Percentiles rank a stretch among this genome's conserved stretches.
Conservation (phyloP, 768 basidiomycete species). For the Pseudohyphozyma bogoriensis region DNA sequence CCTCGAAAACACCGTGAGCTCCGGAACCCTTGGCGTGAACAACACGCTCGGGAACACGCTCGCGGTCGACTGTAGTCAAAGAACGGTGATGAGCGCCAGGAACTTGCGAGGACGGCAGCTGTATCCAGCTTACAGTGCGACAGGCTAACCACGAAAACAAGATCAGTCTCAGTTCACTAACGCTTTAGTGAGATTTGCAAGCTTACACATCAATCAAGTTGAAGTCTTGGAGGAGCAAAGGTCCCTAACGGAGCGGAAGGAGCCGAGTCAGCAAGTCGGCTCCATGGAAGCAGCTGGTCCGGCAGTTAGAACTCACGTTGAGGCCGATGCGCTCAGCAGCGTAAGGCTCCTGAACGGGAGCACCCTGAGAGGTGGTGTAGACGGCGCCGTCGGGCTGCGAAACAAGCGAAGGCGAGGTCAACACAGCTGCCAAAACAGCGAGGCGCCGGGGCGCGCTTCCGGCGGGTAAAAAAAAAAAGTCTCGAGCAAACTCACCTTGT, state of each 20-base stretch:
- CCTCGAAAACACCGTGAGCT: slow-evolving; percentile 41
- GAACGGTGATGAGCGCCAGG: not conserved
- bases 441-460: no score
- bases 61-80: no score
- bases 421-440: no score
- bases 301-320: no score
- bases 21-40: slow-evolving; percentile 80
- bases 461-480: no score
- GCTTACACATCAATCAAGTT: slow-evolving; percentile 16
- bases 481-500: slow-evolving; percentile 13
- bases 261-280: no score
- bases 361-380: slow-evolving; percentile 82
- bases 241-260: no score
- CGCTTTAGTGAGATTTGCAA: not conserved
- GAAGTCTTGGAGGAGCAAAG: slow-evolving; percentile 70
- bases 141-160: slow-evolving; percentile 78
- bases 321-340: slow-evolving; percentile 63
- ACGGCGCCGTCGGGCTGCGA: slow-evolving; percentile 45
- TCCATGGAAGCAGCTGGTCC: no score
- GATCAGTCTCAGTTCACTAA: slow-evolving; percentile 45
- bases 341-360: slow-evolving; percentile 60
- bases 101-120: slow-evolving; percentile 27
- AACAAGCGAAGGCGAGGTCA: not conserved
- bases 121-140: no score
- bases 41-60: slow-evolving; percentile 45